Base-by-base conservation (phyloP, 345 rosid genomes). In the Rubroshorea leprosula region DNA sequence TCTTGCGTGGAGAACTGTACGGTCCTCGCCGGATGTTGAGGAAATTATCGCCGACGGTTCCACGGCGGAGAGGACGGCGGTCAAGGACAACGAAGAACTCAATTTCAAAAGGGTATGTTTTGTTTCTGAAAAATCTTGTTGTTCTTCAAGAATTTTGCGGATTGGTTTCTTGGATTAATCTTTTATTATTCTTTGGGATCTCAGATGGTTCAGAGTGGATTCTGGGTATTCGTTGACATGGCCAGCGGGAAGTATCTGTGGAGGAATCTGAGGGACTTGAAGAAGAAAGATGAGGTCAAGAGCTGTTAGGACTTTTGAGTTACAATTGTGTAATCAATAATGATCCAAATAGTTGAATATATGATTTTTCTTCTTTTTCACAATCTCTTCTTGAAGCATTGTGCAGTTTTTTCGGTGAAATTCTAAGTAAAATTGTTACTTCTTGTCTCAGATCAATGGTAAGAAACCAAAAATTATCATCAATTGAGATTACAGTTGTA, bases 191-290 rank as follows among this genome's bases (percentile, higher is more conserved):
- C 27, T 18, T 66, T 3, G 31, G 60, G 41, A 51, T 39, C 67
- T 41, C 86, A 92, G 84, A 69, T 64, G 73, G 65, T 76, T 48
- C 80, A 72, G 73, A 72, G 76, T 58, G 96, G 84, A 52, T 90
- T 90, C 65, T 90, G 94, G 97, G 85, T 72, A 58, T 78, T 78
- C 59, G 84, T 87, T 2, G 96, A 90, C 77, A 87, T 90, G 94
- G 93, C 97, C 0, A 90, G 94, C 56, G 97, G 96, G 31, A 78
- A 72, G 60, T 90, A 87, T 63, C 61, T 90, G 66, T 87, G 97
- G 97, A 85, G 84, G 78, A 81, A 77, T 66, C 62, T 87, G 29
- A 80, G 68, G 66, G 82, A 77, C 7, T 35, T 35, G 41, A 35
- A 35, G 41, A 8, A 35, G 41, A 6, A 35, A 35, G 41, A 35